Base-by-base conservation (phyloP, 345 rosid species). In the Abelmoschus esculentus region DNA sequence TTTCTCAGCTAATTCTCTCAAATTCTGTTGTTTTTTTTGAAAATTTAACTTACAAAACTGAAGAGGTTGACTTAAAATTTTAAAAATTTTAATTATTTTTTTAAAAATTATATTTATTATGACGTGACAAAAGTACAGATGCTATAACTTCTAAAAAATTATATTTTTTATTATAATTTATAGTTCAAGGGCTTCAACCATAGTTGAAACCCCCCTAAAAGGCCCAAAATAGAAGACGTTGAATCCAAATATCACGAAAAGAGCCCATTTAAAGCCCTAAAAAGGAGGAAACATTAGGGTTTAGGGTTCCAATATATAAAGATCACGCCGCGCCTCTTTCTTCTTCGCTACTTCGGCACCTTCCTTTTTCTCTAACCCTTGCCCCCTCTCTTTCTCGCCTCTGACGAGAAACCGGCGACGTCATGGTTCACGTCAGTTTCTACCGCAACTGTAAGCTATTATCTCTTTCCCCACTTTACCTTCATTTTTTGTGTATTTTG, bases 391-490 rank as follows among this genome's bases (percentile, higher is more conserved):
- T 31, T 28, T 19, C 47, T 56, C 61, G 42, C 19, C 4, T 15
- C 61, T 22, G 49, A 42, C 36, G 49, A 40, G 53, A 15, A 56
- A 52, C 54, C 53, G 52, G 11, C 52, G 54, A 9, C 4, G 38
- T 14, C 46, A 78, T 78, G 84, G 84, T 81, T 42, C 70, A 81
- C 62, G 84, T 81, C 69, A 61, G 64, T 34, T 81, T 75, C 71
- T 81, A 81, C 69, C 80, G 84, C 19, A 81, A 81, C 78, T 73
- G 84, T 81, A 17, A 75, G 75, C 3, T 40, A 6, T 38, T n/a
- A 31, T 49, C 76, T 57, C 11, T 56, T 40, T n/a, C 19, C 50
- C 63, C 18, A 6, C 11, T 29, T 13, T 1, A 3, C 7, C 31
- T 8, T 70, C 34, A 38, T 17, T 29, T 53, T 38, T 0, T 38